phyloP scores from a whole-genome alignment of 83 land plant genomes.

The Isoetes engelmannii region DNA sequence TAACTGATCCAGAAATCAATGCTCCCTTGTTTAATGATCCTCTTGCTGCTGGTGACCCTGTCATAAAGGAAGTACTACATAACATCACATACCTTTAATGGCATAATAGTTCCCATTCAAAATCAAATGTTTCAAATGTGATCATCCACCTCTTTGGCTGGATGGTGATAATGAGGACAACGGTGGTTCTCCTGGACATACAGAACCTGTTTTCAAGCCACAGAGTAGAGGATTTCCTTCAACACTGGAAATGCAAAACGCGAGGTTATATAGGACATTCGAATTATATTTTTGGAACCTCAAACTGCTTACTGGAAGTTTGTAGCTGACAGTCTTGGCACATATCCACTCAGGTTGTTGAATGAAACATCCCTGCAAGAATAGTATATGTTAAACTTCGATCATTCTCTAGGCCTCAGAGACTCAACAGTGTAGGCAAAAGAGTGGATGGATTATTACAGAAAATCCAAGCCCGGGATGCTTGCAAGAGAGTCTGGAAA shows the following conservation, averaged over 20 bases:
- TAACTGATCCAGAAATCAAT: constrained; percentile 32
- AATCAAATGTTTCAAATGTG: not conserved
- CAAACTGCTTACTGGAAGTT: constrained; percentile 43
- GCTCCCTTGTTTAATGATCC: constrained; percentile 34
- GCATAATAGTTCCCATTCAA: not conserved
- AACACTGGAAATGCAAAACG: constrained; percentile 30
- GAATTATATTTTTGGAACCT: not conserved
- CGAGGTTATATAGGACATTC: not conserved
- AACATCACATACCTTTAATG: not conserved
- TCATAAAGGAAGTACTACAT: no score
- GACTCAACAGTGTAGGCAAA: not conserved
- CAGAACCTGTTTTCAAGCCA: constrained; percentile 30
- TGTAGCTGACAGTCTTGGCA: constrained; percentile 36
- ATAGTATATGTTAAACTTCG: not conserved
- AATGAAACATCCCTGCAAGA: constrained; percentile 55
- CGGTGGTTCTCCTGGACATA: constrained; percentile 34
- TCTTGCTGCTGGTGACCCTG: constrained; percentile 8
- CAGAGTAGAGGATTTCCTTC: constrained; percentile 56
- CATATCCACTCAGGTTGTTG: constrained; percentile 60
- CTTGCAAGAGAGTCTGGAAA: constrained; percentile 43
- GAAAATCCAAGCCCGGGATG: constrained; percentile 43
- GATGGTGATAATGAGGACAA: constrained; percentile 25
- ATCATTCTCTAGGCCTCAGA: not conserved
- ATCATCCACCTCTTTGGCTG: constrained; percentile 10
- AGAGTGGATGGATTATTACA: constrained; percentile 33